Conservation (phyloP, 208 protist genomes). For the Trypanosoma scelopori region DNA sequence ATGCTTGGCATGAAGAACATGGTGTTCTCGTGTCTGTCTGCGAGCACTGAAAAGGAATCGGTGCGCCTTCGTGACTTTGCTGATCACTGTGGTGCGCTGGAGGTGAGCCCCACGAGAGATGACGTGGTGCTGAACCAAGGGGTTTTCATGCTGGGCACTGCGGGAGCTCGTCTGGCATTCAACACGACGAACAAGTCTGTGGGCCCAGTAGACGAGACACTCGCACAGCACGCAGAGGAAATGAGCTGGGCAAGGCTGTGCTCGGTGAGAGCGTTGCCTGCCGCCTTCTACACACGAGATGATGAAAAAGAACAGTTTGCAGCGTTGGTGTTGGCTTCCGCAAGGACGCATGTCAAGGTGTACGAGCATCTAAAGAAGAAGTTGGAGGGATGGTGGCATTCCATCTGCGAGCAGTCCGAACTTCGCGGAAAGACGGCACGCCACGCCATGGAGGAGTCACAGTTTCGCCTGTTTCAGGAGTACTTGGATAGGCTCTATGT, state of each 20-base stretch:
- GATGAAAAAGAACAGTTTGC: slow-evolving; percentile 21
- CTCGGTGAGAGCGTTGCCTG: neutral
- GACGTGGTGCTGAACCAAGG: neutral
- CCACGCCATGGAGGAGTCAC: neutral
- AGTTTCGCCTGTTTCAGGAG: slow-evolving; percentile 22
- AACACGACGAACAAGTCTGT: slow-evolving; percentile 13
- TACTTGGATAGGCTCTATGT: slow-evolving; percentile 23
- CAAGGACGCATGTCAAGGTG: neutral
- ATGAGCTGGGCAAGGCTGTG: slow-evolving; percentile 18
- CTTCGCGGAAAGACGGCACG: slow-evolving; percentile 5
- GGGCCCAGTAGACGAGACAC: slow-evolving; percentile 5
- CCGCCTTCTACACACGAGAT: slow-evolving; percentile 1
- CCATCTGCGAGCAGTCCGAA: slow-evolving; percentile 13
- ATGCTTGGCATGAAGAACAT: slow-evolving; percentile 19
- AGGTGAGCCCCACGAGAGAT: neutral
- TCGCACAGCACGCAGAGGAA: slow-evolving; percentile 17
- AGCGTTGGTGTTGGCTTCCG: neutral
- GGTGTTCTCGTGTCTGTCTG: slow-evolving; percentile 1
- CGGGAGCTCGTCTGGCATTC: slow-evolving; percentile 12
- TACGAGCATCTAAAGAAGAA: slow-evolving; percentile 11
- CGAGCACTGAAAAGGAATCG: neutral
- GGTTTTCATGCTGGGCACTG: slow-evolving; percentile 22
- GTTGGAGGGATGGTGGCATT: slow-evolving; percentile 22
- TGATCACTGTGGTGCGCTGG: slow-evolving; percentile 3
- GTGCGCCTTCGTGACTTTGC: slow-evolving; percentile 10